Evolutionary conservation across 495 filamentous ascomycete species (phyloP), one percentile per base, ranked within the genome.

Genomic region (Neurospora tetraspora): DNA sequence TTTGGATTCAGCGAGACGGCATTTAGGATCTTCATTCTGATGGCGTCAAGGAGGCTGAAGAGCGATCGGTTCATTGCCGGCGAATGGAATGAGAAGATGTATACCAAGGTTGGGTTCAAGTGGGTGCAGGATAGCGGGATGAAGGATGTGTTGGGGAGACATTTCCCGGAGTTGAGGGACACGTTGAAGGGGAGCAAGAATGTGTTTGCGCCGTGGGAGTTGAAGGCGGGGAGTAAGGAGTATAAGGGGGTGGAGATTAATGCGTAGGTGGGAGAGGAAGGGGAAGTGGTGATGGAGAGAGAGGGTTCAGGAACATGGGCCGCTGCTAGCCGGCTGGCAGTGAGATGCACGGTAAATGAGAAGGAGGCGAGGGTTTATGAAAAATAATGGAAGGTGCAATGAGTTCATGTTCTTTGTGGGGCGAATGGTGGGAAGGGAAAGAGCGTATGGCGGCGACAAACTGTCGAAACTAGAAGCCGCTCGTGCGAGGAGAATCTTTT

Each of bases 1-100:
- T 85, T 85, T 43, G 83, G 83, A 11, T 85, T 83, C 75, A 78
- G 75, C 72, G 81, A 83, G 69, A 83, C 82, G 71, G 82, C 82
- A 27, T 83, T 83, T 71, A 47, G 80, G 4, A 69, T 82, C 0
- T 83, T 83, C 38, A 82, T 83, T 31, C 65, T 83, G 11, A 83
- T 83, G 81, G 82, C 82, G 0, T 70, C 34, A 9, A 37, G 82
- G 31, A 65, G 82, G 47, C 39, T 83, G 23, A 85, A 84, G 79
- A 82, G 79, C 40, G 83, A 85, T 76, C 75, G 83, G 38, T 85
- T 85, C 65, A 76, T 82, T 39, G 79, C 79, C 18, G 79, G 76
- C 6, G 69, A 74, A 39, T 84, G 80, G 80, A 75, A 73, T 18
- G 76, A 77, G 69, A 73, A 78, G 68, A 75, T 74, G 34, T 85